Evolutionary conservation across 345 rosid species (phyloP), one percentile per base, ranked within the genome.

Genomic region (Mangifera indica): DNA sequence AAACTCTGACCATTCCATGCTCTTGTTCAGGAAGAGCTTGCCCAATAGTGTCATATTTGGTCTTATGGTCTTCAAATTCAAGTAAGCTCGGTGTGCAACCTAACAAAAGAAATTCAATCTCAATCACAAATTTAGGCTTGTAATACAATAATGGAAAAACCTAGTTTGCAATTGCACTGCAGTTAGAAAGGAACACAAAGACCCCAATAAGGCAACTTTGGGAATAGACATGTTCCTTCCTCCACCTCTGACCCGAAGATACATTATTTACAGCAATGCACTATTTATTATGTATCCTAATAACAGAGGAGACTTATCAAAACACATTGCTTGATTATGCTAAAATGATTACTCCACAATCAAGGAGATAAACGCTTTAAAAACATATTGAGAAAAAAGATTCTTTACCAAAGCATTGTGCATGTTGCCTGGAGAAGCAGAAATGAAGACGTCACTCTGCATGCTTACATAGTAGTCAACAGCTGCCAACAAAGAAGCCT

Each of bases 361-460:
- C 51, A 42, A 10, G n/a, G 66, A 48, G 22, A 46, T 11, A 20
- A 4, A 24, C 9, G 4, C 17, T 57, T 12, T 14, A 42, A 22
- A 24, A 32, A 12, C 52, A 22, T 2, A 2, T 49, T 49, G 20
- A 40, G 37, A 20, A 40, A 63, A 10, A 66, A 2, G 52, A 63
- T 54, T 52, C 64, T 54, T 85, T 84, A 88, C 92, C 92, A 96
- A 69, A 49, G 98, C 98, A 67, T 96, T 96, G 81, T 93, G 98
- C 99, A 93, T 93, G 79, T 96, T 96, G 80, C 98, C 98, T 1
- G 97, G 99, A 71, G 98, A 93, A 46, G 99, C 96, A 40, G 98
- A 91, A 69, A 96, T 89, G 80, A 93, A 96, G 82, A 96, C 80
- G 70, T 96, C 91, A 51, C 99, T 96, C 59, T 89, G 84, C 93